phyloP scores from a whole-genome alignment of 768 basidiomycete species.

The Cubamyces sp. region DNA sequence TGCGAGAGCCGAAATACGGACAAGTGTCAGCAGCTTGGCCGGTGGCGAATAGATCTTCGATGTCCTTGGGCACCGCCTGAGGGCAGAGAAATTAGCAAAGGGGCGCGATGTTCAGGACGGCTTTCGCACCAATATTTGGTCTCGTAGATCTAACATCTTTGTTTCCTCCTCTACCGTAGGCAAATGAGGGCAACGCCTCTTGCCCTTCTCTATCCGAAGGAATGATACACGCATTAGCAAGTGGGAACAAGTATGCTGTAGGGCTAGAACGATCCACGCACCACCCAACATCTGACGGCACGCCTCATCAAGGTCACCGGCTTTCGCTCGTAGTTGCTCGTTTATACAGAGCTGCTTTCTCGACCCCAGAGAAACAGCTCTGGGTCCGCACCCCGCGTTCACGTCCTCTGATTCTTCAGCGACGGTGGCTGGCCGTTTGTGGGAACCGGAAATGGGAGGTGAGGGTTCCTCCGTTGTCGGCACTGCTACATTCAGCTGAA shows the following conservation, averaged over 20 bases:
- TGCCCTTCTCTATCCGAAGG: slow-evolving; percentile 54
- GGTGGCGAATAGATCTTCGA: slow-evolving; percentile 83
- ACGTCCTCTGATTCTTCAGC: slow-evolving; percentile 3
- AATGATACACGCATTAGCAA: slow-evolving; percentile 29
- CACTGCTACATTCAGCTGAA: slow-evolving; percentile 51
- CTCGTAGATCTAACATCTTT: slow-evolving; percentile 79
- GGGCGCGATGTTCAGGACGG: not conserved
- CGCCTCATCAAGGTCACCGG: slow-evolving; percentile 80
- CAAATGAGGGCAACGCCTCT: slow-evolving; percentile 75
- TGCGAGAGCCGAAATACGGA: slow-evolving; percentile 91
- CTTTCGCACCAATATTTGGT: slow-evolving; percentile 74
- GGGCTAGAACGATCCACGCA: not conserved
- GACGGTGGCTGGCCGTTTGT: slow-evolving; percentile 9
- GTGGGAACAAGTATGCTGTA: not conserved
- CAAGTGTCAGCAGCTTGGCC: slow-evolving; percentile 76
- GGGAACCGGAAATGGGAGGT: not conserved
- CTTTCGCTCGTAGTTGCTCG: slow-evolving; percentile 65
- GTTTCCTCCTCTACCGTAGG: slow-evolving; percentile 71
- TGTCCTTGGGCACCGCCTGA: slow-evolving; percentile 89
- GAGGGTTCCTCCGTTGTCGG: slow-evolving; percentile 18
- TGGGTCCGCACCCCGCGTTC: slow-evolving; percentile 36
- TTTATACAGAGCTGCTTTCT: slow-evolving; percentile 94
- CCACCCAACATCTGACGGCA: slow-evolving; percentile 69
- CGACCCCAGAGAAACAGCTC: slow-evolving; percentile 86
- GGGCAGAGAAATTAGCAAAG: not conserved